Base-by-base conservation (phyloP, 768 basidiomycete species). In the Leccinum disarticulatum region DNA sequence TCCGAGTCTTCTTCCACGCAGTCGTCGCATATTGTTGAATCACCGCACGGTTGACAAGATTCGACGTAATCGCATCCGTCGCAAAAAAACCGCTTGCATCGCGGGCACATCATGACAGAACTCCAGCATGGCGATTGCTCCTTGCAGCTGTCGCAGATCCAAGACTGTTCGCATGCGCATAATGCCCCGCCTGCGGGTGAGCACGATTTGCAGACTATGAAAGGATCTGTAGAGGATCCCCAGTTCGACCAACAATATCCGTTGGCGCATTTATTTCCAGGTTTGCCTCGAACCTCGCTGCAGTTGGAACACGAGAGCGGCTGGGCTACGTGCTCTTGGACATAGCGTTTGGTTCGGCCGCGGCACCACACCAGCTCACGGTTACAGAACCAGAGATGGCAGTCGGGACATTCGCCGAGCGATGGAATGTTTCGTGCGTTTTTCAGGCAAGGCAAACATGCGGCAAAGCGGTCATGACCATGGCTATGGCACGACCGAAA, bases 61-160 rank as follows among this genome's bases (percentile, higher is more conserved):
- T 50, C 53, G 15, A 71, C 69, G 52, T 71, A 71, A 2, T 60
- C 55, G 66, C 70, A 70, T 7, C 54, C 43, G 15, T 59, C 14
- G 57, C 69, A 70, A 46, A 54, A 71, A 41, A 49, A 43, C 51
- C 46, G 54, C 31, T 2, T 57, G 60, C 67, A 71, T 31, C 36
- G 67, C n/a, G 60, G 57, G 8, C 70, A 73, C 1, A 13, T 22
- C 27, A 57, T 60, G 60, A 65, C 3, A 1, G 36, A 61, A 53
- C 64, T 14, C 14, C 35, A 36, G 13, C 14, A 4, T 15, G 35
- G 6, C 35, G 15, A 15, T 36, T 6, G 35, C 35, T 14, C 14
- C 50, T 52, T 55, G 61, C 69, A 71, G 51, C 64, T 61, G 38
- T 71, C 68, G 54, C 69, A 70, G 7, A 61, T 43, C 69, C 70